Base-by-base conservation (phyloP, 495 filamentous ascomycete genomes). In the Aeminium ludgeri region DNA sequence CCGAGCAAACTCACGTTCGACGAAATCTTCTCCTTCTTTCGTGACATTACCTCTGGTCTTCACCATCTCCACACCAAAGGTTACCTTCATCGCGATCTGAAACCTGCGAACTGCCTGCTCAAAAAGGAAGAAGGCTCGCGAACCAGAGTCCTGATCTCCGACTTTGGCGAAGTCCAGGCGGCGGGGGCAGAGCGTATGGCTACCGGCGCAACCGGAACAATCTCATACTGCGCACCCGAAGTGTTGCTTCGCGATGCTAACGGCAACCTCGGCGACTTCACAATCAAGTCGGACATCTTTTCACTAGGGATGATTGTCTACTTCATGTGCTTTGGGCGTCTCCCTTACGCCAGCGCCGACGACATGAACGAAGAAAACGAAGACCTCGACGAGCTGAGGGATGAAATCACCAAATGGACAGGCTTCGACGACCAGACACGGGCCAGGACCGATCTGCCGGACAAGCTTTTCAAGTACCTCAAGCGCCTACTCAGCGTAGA, bases 241-340 rank as follows among this genome's bases (percentile, higher is more conserved):
- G 89, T 97, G 13, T 61, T 97, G 25, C 73, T 69, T 31, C 75
- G 67, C 43, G 73, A 83, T 34, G 65, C 73, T 0, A 69, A 60
- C 41, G 89, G 89, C 10, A 67, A 68, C 10, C 80, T 80, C 48
- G 86, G 81, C 3, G 91, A 96, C 51, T 97, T 97, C 51, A 91
- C 83, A 0, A 80, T 80, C 38, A 97, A 95, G 52, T 94, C 86
- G 0, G 89, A 97, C 55, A 80, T 97, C 10, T 97, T 97, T 60
- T 93, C 86, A 2, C 59, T 97, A 0, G 89, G 89, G 27, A 93
- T 97, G 89, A 95, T 96, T 33, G 70, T 97, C 3, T 91, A 96
- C 58, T 96, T 96, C 49, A 74, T 96, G 61, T 96, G 91, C 55
- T 97, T 96, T 56, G 82, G 81, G 0, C 69, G 81, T 6, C 70